Base-by-base conservation (phyloP, 2,329 filamentous ascomycete genomes). In the Chalaropsis ovoidea region DNA sequence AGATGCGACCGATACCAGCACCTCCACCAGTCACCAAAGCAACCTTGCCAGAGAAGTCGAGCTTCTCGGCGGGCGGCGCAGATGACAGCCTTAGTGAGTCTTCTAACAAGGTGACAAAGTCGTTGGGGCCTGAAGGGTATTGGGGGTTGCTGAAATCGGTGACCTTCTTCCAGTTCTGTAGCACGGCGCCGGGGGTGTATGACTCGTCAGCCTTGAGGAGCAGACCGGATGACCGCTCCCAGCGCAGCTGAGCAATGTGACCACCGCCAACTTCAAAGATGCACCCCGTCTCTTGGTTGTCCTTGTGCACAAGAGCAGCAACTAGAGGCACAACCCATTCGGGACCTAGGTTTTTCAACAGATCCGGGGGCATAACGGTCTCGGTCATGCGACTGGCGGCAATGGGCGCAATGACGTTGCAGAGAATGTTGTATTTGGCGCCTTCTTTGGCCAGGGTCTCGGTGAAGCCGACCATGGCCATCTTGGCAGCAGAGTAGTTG, bases 381-480 rank as follows among this genome's bases (percentile, higher is more conserved):
- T 91, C 85, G 54, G 92, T 96, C 91, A 97, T 95, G 75, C 93
- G 86, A 78, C 89, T 94, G 68, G 92, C 94, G 70, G 93, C 77
- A 73, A 96, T 92, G 64, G 94, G 94, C 19, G 94, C 91, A 78
- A 99, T 95, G 72, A 90, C 90, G 77, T 99, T 99, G 80, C 82
- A 85, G 72, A 96, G 78, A 71, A 99, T 97, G 82, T 97, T 97
- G 81, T 99, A 99, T 79, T 97, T 97, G 74, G 84, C 81, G 70
- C 94, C 94, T 80, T 99, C 94, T 82, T 97, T 97, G 68, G 94
- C 94, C 69, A 99, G 82, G 3, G 94, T 96, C 82, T 99, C 93
- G 47, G 92, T 96, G 80, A 97, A 97, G 70, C 93, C 94, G 69
- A 99, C 91, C 79, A 95, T 86, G 70, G 89, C 89, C 69, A 97